Evolutionary conservation across 768 basidiomycete species (phyloP), one percentile per base, ranked within the genome.

Genomic region (Leccinum olivaceopallidum): DNA sequence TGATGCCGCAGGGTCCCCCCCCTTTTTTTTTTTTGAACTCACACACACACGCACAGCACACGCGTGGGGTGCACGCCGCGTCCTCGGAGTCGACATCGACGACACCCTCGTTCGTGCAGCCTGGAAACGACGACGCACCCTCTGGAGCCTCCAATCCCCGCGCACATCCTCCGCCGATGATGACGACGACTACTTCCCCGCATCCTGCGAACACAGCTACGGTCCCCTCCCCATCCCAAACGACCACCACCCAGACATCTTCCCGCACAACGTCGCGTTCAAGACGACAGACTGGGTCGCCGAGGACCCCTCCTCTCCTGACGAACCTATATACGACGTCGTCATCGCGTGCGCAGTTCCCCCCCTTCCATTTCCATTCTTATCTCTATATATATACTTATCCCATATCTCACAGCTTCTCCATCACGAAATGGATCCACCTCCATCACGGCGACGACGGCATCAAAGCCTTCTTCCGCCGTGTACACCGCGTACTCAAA

Each of bases 381-480:
- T 9, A 18, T 10, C 22, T 49, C 5, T n/a, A 12, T 47, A 4
- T 20, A 10, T 22, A 44, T 14, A 24, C 20, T 18, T 8, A 51
- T 7, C 4, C 5, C 30, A 18, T 16, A 18, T 18, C 30, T 18
- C 51, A 30, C 30, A 71, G 58, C 1, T 86, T 96, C 65, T 95
- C 94, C 0, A 75, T 95, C 49, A 85, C 93, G 0, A 96, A 95
- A 74, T 96, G 94, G 94, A 92, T 95, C 32, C 94, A 96, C 72
- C 78, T 96, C 10, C 87, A 94, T 64, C 78, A 79, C 12, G 89
- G 90, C 10, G 94, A 97, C 67, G 82, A 82, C 1, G 94, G 86
- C 0, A 66, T 96, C n/a, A 64, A 72, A 37, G 60, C 63, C 0
- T 92, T 95, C 72, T 95, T 96, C 67, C 75, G 70, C 3, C 83